Conservation (phyloP, 257 asterid genomes). For the Capsicum baccatum region DNA sequence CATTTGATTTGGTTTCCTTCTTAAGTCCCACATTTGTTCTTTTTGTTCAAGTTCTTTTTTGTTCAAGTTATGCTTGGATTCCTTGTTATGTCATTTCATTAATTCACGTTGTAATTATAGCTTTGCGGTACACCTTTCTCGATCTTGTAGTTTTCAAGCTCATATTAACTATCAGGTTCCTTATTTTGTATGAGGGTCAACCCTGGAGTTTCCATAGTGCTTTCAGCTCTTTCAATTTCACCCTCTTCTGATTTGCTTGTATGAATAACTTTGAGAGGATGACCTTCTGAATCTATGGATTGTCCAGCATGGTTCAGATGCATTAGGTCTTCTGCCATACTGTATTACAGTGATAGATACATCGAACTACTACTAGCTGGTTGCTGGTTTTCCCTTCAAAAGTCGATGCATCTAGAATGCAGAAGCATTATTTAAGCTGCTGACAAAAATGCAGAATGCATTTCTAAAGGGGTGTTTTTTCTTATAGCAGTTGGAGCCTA, state of each 20-base stretch:
- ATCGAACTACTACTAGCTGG: background rate
- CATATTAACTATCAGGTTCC: background rate
- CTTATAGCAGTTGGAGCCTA: background rate
- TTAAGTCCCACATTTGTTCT: background rate
- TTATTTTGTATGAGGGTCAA: background rate
- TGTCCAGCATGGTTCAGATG: background rate
- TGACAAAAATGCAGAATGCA: background rate
- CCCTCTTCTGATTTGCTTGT: background rate
- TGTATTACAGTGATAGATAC: background rate
- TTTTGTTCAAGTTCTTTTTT: background rate
- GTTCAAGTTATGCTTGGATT: background rate
- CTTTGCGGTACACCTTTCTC: background rate
- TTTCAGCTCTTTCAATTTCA: slow-evolving; percentile 17
- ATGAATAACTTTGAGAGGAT: background rate
- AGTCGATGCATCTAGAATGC: background rate
- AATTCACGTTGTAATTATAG: background rate
- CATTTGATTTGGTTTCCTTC: background rate
- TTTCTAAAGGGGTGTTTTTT: background rate
- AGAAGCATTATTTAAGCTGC: background rate
- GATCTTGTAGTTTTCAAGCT: background rate
- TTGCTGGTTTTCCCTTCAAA: background rate
- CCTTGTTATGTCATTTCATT: background rate
- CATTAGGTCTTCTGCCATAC: background rate
- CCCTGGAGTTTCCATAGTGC: background rate
- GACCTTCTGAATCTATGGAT: background rate